A percentile compares a stretch with the other conserved stretches of the same genome.
Evolutionary conservation across 2,329 filamentous ascomycete genomes (phyloP).

Genomic region (Torrubiella hemipterigena): DNA sequence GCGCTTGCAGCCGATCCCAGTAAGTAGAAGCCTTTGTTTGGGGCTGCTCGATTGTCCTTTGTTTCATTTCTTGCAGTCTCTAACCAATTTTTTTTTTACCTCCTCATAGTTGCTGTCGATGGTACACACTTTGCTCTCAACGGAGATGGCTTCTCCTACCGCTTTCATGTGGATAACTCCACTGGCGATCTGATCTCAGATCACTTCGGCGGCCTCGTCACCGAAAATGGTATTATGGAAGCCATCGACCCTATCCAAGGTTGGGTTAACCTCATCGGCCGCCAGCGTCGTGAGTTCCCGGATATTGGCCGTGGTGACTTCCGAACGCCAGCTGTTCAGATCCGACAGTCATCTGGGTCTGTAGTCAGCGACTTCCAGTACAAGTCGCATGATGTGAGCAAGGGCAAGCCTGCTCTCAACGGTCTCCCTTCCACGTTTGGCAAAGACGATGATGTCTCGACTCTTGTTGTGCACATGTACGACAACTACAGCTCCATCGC

Average conservation of each 20-base stretch:
- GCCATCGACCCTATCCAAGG: conserved; percentile 26
- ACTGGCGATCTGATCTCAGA: conserved; percentile 46
- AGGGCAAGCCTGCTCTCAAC: conserved; percentile 43
- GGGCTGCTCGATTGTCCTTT: too few species aligned
- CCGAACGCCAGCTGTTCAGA: conserved; percentile 46
- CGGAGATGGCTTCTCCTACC: conserved; percentile 45
- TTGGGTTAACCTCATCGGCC: conserved; percentile 39
- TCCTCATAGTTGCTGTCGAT: conserved; percentile 33
- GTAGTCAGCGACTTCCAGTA: conserved; percentile 48
- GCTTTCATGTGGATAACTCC: conserved; percentile 46
- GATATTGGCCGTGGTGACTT: conserved; percentile 54
- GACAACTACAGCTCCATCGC: conserved; percentile 46
- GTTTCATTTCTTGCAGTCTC: background rate
- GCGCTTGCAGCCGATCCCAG: too few species aligned
- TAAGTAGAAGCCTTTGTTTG: too few species aligned
- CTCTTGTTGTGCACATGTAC: conserved; percentile 43
- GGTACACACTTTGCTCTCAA: conserved; percentile 45
- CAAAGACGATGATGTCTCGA: conserved; percentile 40
- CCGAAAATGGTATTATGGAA: conserved; percentile 31
- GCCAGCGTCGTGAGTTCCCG: conserved; percentile 48
- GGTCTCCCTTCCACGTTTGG: conserved; percentile 51
- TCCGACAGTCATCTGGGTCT: conserved; percentile 44
- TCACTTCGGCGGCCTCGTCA: conserved; percentile 46
- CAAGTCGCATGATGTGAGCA: conserved; percentile 38
- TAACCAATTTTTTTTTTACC: background rate